These are phyloP conservation scores for Purpureocillium lavendulum DNA, from an alignment of 2,329 filamentous ascomycete genomes.

Conservation along the genomic window DNA sequence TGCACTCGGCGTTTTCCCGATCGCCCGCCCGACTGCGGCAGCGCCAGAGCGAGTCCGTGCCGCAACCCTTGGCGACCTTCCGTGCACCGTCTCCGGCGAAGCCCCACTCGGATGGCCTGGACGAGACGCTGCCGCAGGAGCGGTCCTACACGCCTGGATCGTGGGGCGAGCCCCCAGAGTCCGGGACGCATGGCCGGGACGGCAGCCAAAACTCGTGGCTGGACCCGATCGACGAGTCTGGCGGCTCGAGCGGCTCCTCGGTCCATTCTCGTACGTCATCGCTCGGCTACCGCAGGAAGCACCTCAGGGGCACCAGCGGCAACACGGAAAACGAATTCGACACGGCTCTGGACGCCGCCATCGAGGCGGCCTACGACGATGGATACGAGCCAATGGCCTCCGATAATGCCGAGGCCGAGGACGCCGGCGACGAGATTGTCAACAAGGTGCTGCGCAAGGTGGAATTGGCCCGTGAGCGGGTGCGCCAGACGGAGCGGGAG, in stretches of 20 bases:
- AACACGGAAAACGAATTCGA: slow-evolving; percentile 86
- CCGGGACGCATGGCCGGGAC: slow-evolving; percentile 39
- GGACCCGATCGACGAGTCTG: slow-evolving; percentile 90
- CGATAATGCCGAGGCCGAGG: slow-evolving; percentile 26
- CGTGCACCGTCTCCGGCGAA: slow-evolving; percentile 39
- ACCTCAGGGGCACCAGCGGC: slow-evolving; percentile 59
- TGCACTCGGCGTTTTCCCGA: slow-evolving; percentile 47
- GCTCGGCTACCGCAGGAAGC: slow-evolving; percentile 57
- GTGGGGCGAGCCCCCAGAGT: slow-evolving; percentile 14
- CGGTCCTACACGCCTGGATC: slow-evolving; percentile 5
- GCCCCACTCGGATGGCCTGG: slow-evolving; percentile 11
- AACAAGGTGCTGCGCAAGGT: slow-evolving; percentile 56
- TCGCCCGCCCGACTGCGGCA: slow-evolving; percentile 27
- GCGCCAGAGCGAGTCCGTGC: slow-evolving; percentile 30
- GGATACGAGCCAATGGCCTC: slow-evolving; percentile 67
- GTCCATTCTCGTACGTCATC: slow-evolving; percentile 74
- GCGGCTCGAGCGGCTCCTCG: slow-evolving; percentile 69
- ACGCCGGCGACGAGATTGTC: slow-evolving; percentile 35
- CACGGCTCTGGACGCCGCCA: slow-evolving; percentile 86
- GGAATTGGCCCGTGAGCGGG: slow-evolving; percentile 67
- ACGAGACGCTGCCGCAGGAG: slow-evolving; percentile 2
- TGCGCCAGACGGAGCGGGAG: slow-evolving; percentile 66
- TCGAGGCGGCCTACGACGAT: slow-evolving; percentile 93
- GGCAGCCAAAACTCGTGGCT: slow-evolving; percentile 81
- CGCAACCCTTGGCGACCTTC: slow-evolving; percentile 16